Base-by-base conservation (phyloP, 352 stramenopile species). In the Pythium pyrilobum region DNA sequence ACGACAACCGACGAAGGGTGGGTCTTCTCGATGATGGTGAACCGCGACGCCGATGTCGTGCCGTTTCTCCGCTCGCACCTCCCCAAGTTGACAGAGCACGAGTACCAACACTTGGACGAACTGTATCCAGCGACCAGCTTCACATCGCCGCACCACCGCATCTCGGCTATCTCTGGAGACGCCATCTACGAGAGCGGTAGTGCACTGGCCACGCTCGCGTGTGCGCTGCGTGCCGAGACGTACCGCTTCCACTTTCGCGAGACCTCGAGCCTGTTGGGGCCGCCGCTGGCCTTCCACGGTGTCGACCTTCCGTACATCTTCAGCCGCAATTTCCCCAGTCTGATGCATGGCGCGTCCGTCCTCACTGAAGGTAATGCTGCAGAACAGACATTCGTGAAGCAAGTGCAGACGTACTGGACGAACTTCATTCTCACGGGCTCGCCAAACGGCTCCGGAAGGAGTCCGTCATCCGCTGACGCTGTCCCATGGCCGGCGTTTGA, bases 171-270 rank as follows among this genome's bases (percentile, higher is more conserved):
- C n/a, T 54, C 36, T 20, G 20, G 43, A 16, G 52, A 60, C 36
- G 13, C 11, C 23, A 53, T 39, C 33, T 60, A 43, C 36, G 33
- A 28, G 32, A 54, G 52, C 37, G 43, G 43, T 18, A 60, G 52
- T 36, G 33, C 53, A 20, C n/a, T 54, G 2, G 4, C 20, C 4
- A 42, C 52, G 21, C 16, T 29, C 18, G 20, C 21, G n/a, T 12
- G n/a, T 5, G 42, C 44, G 5, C 10, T 3, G 11, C 23, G 7
- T 15, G 18, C 0, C 27, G 3, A 3, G 11, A 37, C 42, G 13
- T 59, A 39, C 41, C 52, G 42, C 24, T 59, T 52, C 52, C 52
- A 42, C 24, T 59, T 59, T 33, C 52, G 52, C 34, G 13, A 59
- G 41, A 59, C 52, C 10, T 40, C 36, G 23, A 47, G 12, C 6